Conservation (phyloP, 192 early-diverging fungal genomes). For the Umbelopsis ramanniana region DNA sequence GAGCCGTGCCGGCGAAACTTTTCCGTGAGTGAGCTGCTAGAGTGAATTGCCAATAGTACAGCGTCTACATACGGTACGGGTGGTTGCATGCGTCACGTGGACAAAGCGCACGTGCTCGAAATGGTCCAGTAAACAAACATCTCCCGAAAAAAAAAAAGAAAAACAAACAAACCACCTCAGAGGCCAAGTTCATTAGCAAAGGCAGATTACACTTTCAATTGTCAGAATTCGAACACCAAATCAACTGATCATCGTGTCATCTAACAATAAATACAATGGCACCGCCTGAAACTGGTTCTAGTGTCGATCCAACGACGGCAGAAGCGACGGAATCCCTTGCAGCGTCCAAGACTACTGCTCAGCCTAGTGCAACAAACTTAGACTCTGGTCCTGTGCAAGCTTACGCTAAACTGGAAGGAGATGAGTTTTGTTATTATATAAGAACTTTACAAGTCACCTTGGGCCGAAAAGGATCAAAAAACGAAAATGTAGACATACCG, state of each 20-base stretch:
- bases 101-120: not conserved
- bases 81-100: too few species aligned
- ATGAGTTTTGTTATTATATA: slow-evolving; percentile 85
- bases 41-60: too few species aligned
- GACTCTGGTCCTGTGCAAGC: slow-evolving; percentile 73
- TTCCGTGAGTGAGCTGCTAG: too few species aligned
- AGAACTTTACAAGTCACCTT: slow-evolving; percentile 77
- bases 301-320: not conserved
- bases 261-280: not conserved
- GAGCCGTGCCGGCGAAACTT: too few species aligned
- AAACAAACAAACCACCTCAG: slow-evolving; percentile 20
- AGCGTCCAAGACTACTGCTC: not conserved
- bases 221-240: too few species aligned
- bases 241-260: too few species aligned
- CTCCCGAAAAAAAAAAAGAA: slow-evolving; percentile 6
- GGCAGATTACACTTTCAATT: too few species aligned
- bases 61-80: too few species aligned
- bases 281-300: not conserved
- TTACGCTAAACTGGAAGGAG: slow-evolving; percentile 88
- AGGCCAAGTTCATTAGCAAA: not conserved
- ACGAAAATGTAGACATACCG: slow-evolving; percentile 83
- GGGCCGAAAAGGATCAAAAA: slow-evolving; percentile 68
- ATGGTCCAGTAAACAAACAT: slow-evolving; percentile 4
- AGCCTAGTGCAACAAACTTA: slow-evolving; percentile 23
- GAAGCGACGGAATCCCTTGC: not conserved